Evolutionary conservation across 306 rosid species (phyloP), one percentile per base, ranked within the genome.

Genomic region (Ormosia semicastrata): DNA sequence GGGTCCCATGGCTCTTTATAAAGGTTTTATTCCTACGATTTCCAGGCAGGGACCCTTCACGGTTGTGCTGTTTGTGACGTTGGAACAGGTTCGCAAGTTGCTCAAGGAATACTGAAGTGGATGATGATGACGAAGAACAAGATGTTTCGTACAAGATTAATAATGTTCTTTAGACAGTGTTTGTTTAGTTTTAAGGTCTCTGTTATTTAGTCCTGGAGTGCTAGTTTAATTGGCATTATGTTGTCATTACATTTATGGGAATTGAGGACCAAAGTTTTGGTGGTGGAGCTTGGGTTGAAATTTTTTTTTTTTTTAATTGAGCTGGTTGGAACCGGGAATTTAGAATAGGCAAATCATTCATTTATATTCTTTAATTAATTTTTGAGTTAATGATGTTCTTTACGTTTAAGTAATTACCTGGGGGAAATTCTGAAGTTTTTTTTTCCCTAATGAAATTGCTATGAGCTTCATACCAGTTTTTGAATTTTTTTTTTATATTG

Each of bases 31-130:
- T 32, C 97, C 94, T 0, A 92, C 94, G 3, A 92, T 92, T 68
- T 60, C 91, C 0, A 86, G 97, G 71, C 97, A 92, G 60, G 97
- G 97, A 8, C 93, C 97, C 34, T 92, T 92, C 77, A 92, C 97
- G 0, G 86, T 92, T n/a, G 92, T 88, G 3, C 66, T 92, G 74
- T 92, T 92, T 14, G 92, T 92, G 40, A 90, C 97, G 13, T 81
- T 92, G 32, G 97, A 92, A 46, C 90, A 89, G 60, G 93, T 92
- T 54, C 91, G 94, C 9, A 90, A 87, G 85, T 59, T 92, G 89
- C 83, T 92, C 12, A 89, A 90, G 77, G 92, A 92, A 81, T 92
- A 89, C 73, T 77, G 73, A 87, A 14, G 37, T 12, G 7, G 43
- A 13, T 2, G 81, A 84, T 54, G 87, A 84, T 44, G 77, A 65